These are phyloP conservation scores for Populus simonii DNA, from an alignment of 345 rosid species.

Conservation along the genomic window DNA sequence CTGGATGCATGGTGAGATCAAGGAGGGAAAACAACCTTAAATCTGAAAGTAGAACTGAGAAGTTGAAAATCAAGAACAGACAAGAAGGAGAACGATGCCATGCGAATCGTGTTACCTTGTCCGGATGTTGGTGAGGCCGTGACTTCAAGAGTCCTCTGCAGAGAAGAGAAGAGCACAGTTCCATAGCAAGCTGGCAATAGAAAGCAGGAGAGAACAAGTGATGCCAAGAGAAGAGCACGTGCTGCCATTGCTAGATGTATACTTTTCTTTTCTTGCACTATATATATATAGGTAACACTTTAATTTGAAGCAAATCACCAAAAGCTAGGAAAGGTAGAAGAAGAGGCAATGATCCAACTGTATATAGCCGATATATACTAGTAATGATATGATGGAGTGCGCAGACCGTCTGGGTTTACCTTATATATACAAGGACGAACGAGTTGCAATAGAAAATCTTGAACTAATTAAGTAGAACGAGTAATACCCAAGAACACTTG, in stretches of 20 bases:
- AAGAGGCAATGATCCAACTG: not conserved
- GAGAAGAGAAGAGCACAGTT: constrained; percentile 21
- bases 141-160: constrained; percentile 29
- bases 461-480: too few relatives aligned
- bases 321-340: constrained; percentile 8
- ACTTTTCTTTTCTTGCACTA: not conserved
- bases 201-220: constrained; percentile 6
- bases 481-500: too few relatives aligned
- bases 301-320: not conserved
- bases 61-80: not conserved
- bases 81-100: not conserved
- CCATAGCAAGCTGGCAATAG: constrained; percentile 5
- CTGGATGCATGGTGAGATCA: not conserved
- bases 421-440: not conserved
- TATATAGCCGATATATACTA: not conserved
- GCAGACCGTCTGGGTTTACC: not conserved
- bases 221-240: constrained; percentile 7
- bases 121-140: constrained; percentile 32
- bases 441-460: not conserved
- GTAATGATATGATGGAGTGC: not conserved
- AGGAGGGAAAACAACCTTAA: not conserved
- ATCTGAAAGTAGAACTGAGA: not conserved
- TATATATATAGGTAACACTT: too few relatives aligned
- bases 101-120: constrained; percentile 26
- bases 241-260: not conserved